Percentiles rank a stretch among this genome's conserved stretches.
Evolutionary conservation across 2,329 filamentous ascomycete genomes (phyloP).

Genomic region (Ascosphaera apis): DNA sequence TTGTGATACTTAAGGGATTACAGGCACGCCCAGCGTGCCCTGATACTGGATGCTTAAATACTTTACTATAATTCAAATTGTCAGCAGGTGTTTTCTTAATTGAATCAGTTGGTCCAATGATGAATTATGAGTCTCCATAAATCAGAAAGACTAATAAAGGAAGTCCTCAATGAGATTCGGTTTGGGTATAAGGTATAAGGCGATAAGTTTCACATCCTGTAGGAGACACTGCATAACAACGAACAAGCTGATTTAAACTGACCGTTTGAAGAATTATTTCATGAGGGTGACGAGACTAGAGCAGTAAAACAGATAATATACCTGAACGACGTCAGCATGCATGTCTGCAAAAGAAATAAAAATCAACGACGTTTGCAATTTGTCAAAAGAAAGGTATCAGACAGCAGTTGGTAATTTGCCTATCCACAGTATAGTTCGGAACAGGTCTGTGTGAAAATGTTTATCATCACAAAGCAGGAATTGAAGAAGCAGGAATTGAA

Average conservation of each 20-base stretch:
- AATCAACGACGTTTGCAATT: conserved; percentile 2
- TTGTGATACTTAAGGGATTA: too few relatives aligned
- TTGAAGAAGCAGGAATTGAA: conserved; percentile 5
- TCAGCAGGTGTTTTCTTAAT: too few relatives aligned
- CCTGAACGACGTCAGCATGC: too few relatives aligned
- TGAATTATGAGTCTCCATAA: neutral
- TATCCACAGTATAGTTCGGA: conserved; percentile 41
- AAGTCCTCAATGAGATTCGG: neutral
- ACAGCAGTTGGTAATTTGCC: conserved; percentile 24
- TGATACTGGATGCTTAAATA: too few relatives aligned
- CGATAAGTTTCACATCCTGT: neutral
- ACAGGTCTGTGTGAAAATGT: conserved; percentile 33
- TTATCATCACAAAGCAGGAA: conserved; percentile 28
- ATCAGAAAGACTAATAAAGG: neutral
- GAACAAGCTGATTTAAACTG: too few relatives aligned
- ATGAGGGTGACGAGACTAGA: conserved; percentile 1
- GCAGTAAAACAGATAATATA: too few relatives aligned
- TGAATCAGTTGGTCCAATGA: too few relatives aligned
- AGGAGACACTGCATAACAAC: neutral
- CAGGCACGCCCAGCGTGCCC: too few relatives aligned
- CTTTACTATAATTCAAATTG: too few relatives aligned
- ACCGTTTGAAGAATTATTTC: too few relatives aligned
- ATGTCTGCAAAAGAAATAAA: conserved; percentile 8
- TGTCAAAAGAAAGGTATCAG: conserved; percentile 16
- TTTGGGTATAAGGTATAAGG: neutral